Conservation (phyloP, 306 rosid genomes). For the Prinsepia uniflora region DNA sequence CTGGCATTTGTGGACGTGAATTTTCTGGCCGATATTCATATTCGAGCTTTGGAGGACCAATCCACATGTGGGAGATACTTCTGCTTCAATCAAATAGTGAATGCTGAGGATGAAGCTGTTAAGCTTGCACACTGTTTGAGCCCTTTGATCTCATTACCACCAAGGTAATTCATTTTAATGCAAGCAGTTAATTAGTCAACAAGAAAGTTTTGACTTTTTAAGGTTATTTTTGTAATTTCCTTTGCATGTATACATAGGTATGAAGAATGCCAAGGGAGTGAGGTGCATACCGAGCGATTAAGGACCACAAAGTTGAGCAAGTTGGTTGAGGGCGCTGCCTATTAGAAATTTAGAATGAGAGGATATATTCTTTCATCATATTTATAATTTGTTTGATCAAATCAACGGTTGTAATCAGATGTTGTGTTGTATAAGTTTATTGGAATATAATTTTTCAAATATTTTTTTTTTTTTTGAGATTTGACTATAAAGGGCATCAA, state of each 20-base stretch:
- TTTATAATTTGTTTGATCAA: not conserved
- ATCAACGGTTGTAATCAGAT: not conserved
- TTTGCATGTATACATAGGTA: slow-evolving; percentile 17
- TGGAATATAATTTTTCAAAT: no score
- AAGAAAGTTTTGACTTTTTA: not conserved
- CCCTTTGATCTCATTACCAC: slow-evolving; percentile 45
- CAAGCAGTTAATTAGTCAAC: not conserved
- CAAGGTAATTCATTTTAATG: slow-evolving; percentile 15
- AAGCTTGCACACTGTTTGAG: slow-evolving; percentile 37
- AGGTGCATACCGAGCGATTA: slow-evolving; percentile 32
- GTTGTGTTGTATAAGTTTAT: no score
- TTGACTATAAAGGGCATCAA: no score
- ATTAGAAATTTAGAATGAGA: not conserved
- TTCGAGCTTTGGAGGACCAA: slow-evolving; percentile 39
- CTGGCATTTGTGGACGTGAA: slow-evolving; percentile 35
- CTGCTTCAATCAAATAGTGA: slow-evolving; percentile 34
- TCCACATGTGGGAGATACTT: slow-evolving; percentile 46
- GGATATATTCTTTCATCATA: no score
- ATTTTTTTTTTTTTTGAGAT: no score
- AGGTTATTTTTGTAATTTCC: not conserved
- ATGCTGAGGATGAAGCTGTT: slow-evolving; percentile 35
- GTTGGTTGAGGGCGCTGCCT: slow-evolving; percentile 23
- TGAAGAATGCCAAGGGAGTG: slow-evolving; percentile 26
- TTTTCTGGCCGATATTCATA: slow-evolving; percentile 32
- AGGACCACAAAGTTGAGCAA: slow-evolving; percentile 27